Evolutionary conservation across 768 basidiomycete genomes (phyloP), one percentile per base, ranked within the genome.

Genomic region (Scleroderma bovista): DNA sequence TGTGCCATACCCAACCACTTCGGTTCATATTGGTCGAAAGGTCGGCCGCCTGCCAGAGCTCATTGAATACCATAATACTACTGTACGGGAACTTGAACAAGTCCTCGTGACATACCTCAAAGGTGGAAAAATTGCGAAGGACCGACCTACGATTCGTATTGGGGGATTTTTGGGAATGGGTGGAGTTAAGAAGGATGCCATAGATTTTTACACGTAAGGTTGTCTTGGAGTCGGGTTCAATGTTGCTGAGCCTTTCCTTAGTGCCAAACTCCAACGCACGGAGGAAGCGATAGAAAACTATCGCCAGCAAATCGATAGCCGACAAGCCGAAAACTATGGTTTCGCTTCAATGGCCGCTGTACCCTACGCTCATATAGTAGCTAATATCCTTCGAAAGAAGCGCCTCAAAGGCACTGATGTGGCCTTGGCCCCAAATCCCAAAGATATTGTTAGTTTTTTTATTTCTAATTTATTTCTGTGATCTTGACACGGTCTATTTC

Each of bases 51-150:
- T 98, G 15, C 93, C 96, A 0, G 84, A 92, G 51, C 73, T 96
- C 49, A 89, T 99, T 55, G 88, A 95, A 50, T 87, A 84, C 59
- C 91, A 94, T 67, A 98, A 98, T 66, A 72, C 83, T 47, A 86
- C 91, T n/a, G 95, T 99, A n/a, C 77, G 88, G 43, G 85, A 95
- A 58, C 80, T 98, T 50, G 96, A 99, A 65, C 75, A 80, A 33
- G 77, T 93, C 44, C 78, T 99, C 29, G 95, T 97, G 50, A 82
- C 80, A 47, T 97, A 96, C 65, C 78, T 97, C 52, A 93, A 92
- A 58, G 84, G 79, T 8, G 91, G 89, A 2, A 80, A 74, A 59
- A 75, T 93, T 33, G 90, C 78, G 43, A 82, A 81, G 58, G 88
- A 86, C 51, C 74, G 96, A 31, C 96, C 96, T 1, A 87, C 75